Conservation (phyloP, 169 alveolate genomes). For the Cryptosporidium muris region DNA sequence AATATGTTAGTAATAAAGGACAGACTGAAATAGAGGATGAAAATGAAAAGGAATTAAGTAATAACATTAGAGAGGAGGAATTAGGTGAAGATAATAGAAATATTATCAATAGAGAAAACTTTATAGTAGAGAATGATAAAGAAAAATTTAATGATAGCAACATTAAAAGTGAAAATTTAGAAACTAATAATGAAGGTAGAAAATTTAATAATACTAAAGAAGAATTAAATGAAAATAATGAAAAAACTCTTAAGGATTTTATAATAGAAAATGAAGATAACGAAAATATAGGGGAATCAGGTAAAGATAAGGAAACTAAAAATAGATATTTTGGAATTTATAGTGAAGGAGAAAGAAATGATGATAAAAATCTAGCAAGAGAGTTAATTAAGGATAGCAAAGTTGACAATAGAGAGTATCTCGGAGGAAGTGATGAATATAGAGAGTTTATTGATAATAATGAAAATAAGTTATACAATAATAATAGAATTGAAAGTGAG, state of each 20-base stretch:
- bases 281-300: not conserved
- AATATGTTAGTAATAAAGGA: not conserved
- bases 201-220: not conserved
- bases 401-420: not conserved
- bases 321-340: not conserved
- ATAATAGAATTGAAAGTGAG: conserved; percentile 5
- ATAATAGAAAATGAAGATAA: not conserved
- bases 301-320: not conserved
- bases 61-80: not conserved
- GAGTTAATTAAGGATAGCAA: not conserved
- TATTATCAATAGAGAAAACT: not conserved
- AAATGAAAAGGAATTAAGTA: not conserved
- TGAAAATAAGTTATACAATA: not conserved
- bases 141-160: not conserved
- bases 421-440: not conserved
- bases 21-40: not conserved
- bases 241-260: not conserved
- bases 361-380: not conserved
- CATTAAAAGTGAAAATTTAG: not conserved
- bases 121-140: not conserved
- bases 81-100: not conserved
- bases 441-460: not conserved
- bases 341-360: not conserved
- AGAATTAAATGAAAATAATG: not conserved
- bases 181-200: not conserved